Evolutionary conservation across 208 protist species (phyloP).

Genomic region (Strigomonas culicis): DNA sequence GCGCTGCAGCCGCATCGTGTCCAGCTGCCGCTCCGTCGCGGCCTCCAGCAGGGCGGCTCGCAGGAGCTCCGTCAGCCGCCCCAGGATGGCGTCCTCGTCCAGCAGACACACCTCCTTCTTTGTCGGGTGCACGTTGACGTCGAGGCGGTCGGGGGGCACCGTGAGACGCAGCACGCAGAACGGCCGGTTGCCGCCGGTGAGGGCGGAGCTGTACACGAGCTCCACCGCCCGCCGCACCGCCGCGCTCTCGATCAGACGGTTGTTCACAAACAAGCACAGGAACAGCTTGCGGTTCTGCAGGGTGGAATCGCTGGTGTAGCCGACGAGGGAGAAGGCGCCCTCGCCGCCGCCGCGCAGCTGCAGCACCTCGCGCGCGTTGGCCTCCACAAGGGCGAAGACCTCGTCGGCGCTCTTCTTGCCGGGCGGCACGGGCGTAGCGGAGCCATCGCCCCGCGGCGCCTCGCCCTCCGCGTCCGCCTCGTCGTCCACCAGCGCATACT

Average conservation of each 20-base stretch:
- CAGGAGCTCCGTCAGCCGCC: conserved; percentile 45
- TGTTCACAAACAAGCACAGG: conserved; percentile 86
- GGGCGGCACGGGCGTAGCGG: not conserved
- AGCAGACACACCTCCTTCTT: conserved; percentile 94
- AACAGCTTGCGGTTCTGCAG: conserved; percentile 46
- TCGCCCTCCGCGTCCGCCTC: not conserved
- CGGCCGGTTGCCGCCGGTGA: conserved; percentile 87
- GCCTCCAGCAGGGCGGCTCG: conserved; percentile 54
- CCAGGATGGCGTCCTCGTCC: conserved; percentile 77
- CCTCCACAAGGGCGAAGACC: conserved; percentile 21
- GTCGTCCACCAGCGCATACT: too few relatives aligned
- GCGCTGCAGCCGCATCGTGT: conserved; percentile 45
- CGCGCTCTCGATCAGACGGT: conserved; percentile 72
- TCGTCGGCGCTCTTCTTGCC: not conserved
- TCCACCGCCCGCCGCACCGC: conserved; percentile 89
- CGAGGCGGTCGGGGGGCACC: conserved; percentile 89
- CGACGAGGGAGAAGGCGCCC: conserved; percentile 54
- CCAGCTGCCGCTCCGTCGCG: conserved; percentile 54
- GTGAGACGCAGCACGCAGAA: conserved; percentile 94
- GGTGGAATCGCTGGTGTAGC: conserved; percentile 74
- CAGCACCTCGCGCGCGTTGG: conserved; percentile 18
- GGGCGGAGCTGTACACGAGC: conserved; percentile 83
- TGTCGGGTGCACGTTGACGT: conserved; percentile 99
- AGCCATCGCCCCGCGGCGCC: not conserved
- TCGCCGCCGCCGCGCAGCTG: conserved; percentile 35